A percentile compares a stretch with the other conserved stretches of the same genome.
Evolutionary conservation across 306 rosid genomes (phyloP).

Genomic region (Prunus mongolica): DNA sequence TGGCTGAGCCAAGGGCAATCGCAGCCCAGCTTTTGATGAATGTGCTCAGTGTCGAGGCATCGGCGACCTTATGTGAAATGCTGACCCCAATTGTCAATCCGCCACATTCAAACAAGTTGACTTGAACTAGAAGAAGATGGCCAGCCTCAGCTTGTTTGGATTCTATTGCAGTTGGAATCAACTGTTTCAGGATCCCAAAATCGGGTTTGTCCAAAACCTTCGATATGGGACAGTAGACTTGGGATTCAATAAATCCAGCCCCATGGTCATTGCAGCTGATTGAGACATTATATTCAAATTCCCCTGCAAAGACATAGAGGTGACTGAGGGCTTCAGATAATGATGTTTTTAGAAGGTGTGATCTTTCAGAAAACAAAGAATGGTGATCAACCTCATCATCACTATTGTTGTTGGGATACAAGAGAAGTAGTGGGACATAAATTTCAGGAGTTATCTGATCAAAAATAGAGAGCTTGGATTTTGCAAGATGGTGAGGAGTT

Average conservation of each 20-base stretch:
- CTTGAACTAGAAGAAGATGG: neutral
- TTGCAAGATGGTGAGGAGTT: constrained; percentile 12
- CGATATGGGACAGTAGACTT: neutral
- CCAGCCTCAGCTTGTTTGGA: too few relatives aligned
- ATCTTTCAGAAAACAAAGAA: neutral
- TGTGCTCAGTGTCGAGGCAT: constrained; percentile 31
- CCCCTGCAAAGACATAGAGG: constrained; percentile 14
- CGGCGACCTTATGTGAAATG: constrained; percentile 33
- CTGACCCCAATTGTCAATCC: too few relatives aligned
- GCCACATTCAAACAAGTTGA: too few relatives aligned
- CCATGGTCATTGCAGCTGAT: constrained; percentile 23
- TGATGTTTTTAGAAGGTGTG: neutral
- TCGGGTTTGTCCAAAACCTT: constrained; percentile 6
- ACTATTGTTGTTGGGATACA: neutral
- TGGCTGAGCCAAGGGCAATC: neutral
- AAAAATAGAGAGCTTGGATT: constrained; percentile 13
- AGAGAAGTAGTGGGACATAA: constrained; percentile 8
- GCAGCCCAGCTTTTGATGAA: constrained; percentile 44
- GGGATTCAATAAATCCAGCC: constrained; percentile 9
- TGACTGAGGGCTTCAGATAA: constrained; percentile 12
- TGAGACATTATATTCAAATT: neutral
- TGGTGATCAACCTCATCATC: neutral
- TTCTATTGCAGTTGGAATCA: too few relatives aligned
- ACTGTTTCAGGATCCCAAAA: too few relatives aligned
- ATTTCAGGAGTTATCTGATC: constrained; percentile 13